Base-by-base conservation (phyloP, 2,329 filamentous ascomycete genomes). In the Alternaria rosae region DNA sequence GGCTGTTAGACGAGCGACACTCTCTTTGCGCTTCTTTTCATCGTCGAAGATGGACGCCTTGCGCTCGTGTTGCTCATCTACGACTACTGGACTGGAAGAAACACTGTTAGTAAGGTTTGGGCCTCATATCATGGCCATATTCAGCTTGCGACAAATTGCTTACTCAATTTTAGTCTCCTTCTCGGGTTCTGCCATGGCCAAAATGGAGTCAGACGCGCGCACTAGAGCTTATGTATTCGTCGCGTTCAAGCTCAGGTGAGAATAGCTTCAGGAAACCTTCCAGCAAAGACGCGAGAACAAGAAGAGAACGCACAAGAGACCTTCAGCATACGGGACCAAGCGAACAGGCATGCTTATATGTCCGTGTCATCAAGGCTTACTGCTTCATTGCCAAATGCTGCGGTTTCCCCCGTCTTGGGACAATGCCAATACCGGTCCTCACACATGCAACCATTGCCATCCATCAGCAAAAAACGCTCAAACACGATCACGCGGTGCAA, bases 1-100 rank as follows among this genome's bases (percentile, higher is more conserved):
- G 57, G 67, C 62, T 9, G 71, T 76, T 53, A 78, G 51, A 25
- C 68, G 64, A 21, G 62, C 59, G 25, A 78, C 57, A 20, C 70
- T 73, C 30, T 69, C 63, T 23, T 66, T 67, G 21, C 73, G 76
- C 42, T 65, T 70, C 38, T 69, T 57, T 26, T 69, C 72, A 38
- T 70, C 65, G 9, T 70, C 65, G 41, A 67, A 65, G 53, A 70
- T 43, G 53, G 73, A 76, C 47, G 62, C 63, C 43, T 68, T 70
- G 15, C 70, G 67, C 60, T 70, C 70, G 42, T 61, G 59, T 26
- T 68, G 61, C 32, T 62, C 61, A 20, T 59, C 56, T 41, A 61
- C 57, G 35, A 59, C 48, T 20, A 59, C 58, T 30, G 69, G 65
- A 41, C 72, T 75, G 15, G 20, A 30, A 43, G 43, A 23, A 13